phyloP scores from a whole-genome alignment of 1,284 basidiomycete species.

The Fistulinella cinereoalba region DNA sequence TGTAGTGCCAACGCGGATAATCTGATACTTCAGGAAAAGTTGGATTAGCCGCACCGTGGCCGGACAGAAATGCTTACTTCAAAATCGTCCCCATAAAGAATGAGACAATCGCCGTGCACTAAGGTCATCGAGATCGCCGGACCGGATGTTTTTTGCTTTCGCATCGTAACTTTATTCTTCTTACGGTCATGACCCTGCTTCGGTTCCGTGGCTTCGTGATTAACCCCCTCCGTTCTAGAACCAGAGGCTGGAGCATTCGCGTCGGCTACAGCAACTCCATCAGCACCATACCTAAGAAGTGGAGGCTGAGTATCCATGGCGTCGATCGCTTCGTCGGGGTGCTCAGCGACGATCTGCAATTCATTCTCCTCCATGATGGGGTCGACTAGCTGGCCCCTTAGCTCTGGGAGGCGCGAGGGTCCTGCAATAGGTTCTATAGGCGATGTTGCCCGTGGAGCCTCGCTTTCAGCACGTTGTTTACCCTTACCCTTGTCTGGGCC shows the following conservation, averaged over 20 bases:
- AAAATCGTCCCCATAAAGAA: constrained; percentile 50
- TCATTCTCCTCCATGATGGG: neutral
- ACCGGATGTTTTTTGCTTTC: constrained; percentile 16
- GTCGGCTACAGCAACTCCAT: neutral
- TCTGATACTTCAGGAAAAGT: constrained; percentile 22
- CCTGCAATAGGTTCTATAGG: neutral
- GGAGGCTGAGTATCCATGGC: constrained; percentile 8
- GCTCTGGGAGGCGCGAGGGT: neutral
- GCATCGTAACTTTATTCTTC: constrained; percentile 14
- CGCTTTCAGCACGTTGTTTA: constrained; percentile 9
- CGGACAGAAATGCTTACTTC: constrained; percentile 43
- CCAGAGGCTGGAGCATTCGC: neutral
- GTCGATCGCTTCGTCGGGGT: neutral
- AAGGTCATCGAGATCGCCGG: constrained; percentile 43
- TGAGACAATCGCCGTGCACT: constrained; percentile 55
- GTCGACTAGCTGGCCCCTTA: neutral
- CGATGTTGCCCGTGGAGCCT: constrained; percentile 5
- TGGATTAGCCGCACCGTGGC: constrained; percentile 9
- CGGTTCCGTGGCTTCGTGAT: constrained; percentile 5
- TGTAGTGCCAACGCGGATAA: constrained; percentile 32
- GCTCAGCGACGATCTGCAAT: constrained; percentile 2
- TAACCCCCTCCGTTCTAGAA: neutral
- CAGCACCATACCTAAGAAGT: neutral
- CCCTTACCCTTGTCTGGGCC: constrained; percentile 13
- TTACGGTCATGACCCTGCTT: constrained; percentile 8